Base-by-base conservation (phyloP, 116 monocot genomes). In the Iris pallida region DNA sequence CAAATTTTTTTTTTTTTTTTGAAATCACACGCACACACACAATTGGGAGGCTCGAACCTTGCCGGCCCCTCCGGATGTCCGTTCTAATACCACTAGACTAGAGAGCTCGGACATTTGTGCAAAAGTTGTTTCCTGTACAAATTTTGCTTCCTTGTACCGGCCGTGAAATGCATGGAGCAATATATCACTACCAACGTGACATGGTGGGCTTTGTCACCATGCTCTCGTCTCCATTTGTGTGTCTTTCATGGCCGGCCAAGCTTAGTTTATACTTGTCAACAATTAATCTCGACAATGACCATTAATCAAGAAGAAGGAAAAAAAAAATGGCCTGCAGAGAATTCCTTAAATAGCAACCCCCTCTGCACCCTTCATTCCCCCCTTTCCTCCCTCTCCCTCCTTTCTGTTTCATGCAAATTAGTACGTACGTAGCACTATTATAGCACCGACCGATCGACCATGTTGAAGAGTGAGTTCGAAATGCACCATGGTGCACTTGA, bases 211-310 rank as follows among this genome's bases (percentile, higher is more conserved):
- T 71, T 77, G 64, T 65, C 65, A 13, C 48, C 5, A 11, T 65
- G 17, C 51, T 12, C 49, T 71, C 57, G 71, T 14, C 69, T 70
- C 51, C 42, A 65, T 71, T 19, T 71, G 42, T 59, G 48, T 59
- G 70, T 77, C 71, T 64, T 77, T 64, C 61, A 45, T 42, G 51
- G 77, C 77, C 77, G 77, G 77, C 77, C 71, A 17, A 20, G 45
- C 45, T 56, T 64, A 62, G 51, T 60, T 61, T 42, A 65, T 5
- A 46, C 6, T 48, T 68, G 46, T 49, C 16, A 75, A 53, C 0
- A 30, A 30, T 1, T 30, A 53, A 60, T 42, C n/a, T 54, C 14
- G 54, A 54, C 53, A n/a, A 10, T 11, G 8, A 18, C 61, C 44
- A 61, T 43, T 61, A 63, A 46, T 20, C 58, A 5, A 20, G 20